Percentiles rank a stretch among this genome's conserved stretches.
Evolutionary conservation across 2,329 filamentous ascomycete genomes (phyloP).

Genomic region (Aphanocladium album): DNA sequence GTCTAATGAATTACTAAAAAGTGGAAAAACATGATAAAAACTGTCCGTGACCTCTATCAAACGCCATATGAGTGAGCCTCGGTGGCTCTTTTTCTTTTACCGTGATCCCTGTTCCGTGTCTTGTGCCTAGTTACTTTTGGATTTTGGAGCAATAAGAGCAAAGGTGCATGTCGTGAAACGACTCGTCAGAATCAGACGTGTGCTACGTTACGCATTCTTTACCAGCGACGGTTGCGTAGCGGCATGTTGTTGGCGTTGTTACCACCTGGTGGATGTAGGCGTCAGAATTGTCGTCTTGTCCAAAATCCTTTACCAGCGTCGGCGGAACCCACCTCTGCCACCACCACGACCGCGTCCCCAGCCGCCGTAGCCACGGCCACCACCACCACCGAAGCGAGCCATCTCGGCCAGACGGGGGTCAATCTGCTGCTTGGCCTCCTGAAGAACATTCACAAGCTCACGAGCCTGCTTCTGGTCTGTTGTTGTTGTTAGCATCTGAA

Average conservation of each 20-base stretch:
- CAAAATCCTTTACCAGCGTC: slow-evolving; percentile 20
- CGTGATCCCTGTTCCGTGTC: slow-evolving; percentile 9
- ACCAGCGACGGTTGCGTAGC: slow-evolving; percentile 48
- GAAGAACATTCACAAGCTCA: slow-evolving; percentile 88
- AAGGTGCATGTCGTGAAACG: slow-evolving; percentile 8
- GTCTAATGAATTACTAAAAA: slow-evolving; percentile 10
- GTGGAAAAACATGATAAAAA: slow-evolving; percentile 14
- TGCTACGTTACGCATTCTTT: slow-evolving; percentile 22
- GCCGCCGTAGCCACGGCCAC: slow-evolving; percentile 67
- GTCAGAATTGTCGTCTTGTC: slow-evolving; percentile 22
- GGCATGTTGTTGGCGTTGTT: slow-evolving; percentile 48
- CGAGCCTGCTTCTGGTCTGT: slow-evolving; percentile 89
- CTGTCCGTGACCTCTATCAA: slow-evolving; percentile 26
- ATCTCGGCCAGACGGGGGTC: slow-evolving; percentile 95
- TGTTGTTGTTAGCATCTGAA: slow-evolving; percentile 29
- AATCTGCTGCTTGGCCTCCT: slow-evolving; percentile 94
- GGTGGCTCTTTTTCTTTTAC: slow-evolving; percentile 16
- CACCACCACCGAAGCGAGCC: slow-evolving; percentile 84
- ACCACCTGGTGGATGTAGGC: slow-evolving; percentile 30
- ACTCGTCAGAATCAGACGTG: neutral
- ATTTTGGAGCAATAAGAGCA: slow-evolving; percentile 6
- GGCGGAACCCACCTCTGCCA: slow-evolving; percentile 45
- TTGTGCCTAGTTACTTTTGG: slow-evolving; percentile 6
- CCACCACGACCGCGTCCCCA: slow-evolving; percentile 59
- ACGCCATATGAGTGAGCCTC: slow-evolving; percentile 21